Evolutionary conservation across 2,329 filamentous ascomycete species (phyloP).

Genomic region (Colletotrichum tropicicola): DNA sequence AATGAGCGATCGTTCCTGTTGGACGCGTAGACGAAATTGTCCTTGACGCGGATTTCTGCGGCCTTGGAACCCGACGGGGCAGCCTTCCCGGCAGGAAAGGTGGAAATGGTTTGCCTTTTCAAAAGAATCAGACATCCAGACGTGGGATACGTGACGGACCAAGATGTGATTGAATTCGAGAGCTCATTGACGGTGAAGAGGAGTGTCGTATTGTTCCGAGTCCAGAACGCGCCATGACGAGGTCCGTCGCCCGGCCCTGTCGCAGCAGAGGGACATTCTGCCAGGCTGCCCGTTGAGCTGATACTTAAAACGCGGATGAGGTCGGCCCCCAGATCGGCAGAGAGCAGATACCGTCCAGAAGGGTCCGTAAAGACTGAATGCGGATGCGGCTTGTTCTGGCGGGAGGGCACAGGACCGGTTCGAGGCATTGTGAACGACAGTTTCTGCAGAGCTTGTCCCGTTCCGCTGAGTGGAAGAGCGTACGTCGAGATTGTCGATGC

Average conservation of each 20-base stretch:
- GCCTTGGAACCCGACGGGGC: conserved; percentile 58
- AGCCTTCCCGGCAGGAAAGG: conserved; percentile 52
- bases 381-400: conserved; percentile 65
- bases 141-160: conserved; percentile 54
- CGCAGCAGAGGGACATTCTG: conserved; percentile 51
- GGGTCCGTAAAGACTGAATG: conserved; percentile 61
- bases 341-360: conserved; percentile 57
- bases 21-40: conserved; percentile 66
- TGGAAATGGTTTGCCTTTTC: conserved; percentile 54
- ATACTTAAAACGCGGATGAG: conserved; percentile 62
- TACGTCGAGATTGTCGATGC: conserved; percentile 54
- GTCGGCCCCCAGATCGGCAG: conserved; percentile 64
- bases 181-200: conserved; percentile 58
- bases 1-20: conserved; percentile 71
- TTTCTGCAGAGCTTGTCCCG: conserved; percentile 43
- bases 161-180: conserved; percentile 58
- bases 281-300: conserved; percentile 53
- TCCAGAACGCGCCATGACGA: conserved; percentile 61
- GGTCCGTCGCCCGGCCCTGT: conserved; percentile 59
- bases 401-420: conserved; percentile 51
- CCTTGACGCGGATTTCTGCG: conserved; percentile 62
- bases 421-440: conserved; percentile 50
- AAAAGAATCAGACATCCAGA: conserved; percentile 55
- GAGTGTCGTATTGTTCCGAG: conserved; percentile 36
- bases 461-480: conserved; percentile 45